Base-by-base conservation (phyloP, 352 stramenopile genomes). In the Pythium aristosporum region DNA sequence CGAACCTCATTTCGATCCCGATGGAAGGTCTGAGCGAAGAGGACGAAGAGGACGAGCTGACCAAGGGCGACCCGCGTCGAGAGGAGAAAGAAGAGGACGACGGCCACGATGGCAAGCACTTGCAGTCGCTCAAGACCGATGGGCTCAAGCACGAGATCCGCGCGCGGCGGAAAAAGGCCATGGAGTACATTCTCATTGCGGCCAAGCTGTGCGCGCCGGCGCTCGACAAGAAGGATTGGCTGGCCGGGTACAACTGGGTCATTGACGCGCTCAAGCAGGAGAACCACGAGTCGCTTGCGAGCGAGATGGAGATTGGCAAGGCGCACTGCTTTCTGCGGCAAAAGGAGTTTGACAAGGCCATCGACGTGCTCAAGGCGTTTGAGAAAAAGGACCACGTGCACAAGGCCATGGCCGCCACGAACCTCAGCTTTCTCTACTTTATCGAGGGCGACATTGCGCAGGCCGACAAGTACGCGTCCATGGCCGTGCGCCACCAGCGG, bases 381-480 rank as follows among this genome's bases (percentile, higher is more conserved):
- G 92, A 99, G 73, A 98, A 98, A 68, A 98, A 98, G 67, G 92
- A 98, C 65, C 78, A 87, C 42, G 79, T 85, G 52, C 85, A 98
- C 58, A 98, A 96, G 57, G 88, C 95, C 23, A 97, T 96, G 81
- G 91, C 94, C 28, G 92, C 93, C 13, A 98, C 92, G 10, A 99
- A 99, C 66, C 76, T 99, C 23, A 97, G 87, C 39, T 99, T 98
- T 68, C 80, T 99, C 10, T 98, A 98, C 69, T 99, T 99, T 57
- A 87, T 99, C 44, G 91, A 98, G 71, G 92, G 91, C 42, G 90
- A 99, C 64, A 80, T 87, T 16, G 63, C 76, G 21, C 87, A 92
- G 56, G 96, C 96, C 3, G 91, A 98, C 65, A 94, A 96, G 66
- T 98, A 98, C 77, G 82, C 82, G 23, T 88, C 82, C 6, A 69